A percentile compares a stretch with the other conserved stretches of the same genome.
These are phyloP conservation scores for Fonsecaea multimorphosa DNA, from an alignment of 2,329 filamentous ascomycete species.

Conservation along the genomic window DNA sequence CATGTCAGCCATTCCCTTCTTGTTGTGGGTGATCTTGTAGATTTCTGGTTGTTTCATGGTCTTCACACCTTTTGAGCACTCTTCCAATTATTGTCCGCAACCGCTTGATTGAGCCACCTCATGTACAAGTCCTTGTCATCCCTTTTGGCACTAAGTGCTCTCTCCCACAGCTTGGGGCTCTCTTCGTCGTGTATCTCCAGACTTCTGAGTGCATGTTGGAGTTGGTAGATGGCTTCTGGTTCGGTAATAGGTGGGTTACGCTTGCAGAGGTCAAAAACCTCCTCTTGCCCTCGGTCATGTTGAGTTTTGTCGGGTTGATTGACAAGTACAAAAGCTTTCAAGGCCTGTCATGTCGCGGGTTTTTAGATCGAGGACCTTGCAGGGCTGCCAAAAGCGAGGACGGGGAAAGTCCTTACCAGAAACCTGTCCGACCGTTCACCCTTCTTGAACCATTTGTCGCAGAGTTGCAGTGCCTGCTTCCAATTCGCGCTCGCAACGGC, in stretches of 20 bases:
- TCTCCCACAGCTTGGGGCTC: slow-evolving; percentile 52
- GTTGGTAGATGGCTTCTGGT: slow-evolving; percentile 52
- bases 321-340: slow-evolving; percentile 40
- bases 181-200: slow-evolving; percentile 46
- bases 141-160: slow-evolving; percentile 53
- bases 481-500: slow-evolving; percentile 55
- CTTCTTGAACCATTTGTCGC: slow-evolving; percentile 63
- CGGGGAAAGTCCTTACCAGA: slow-evolving; percentile 33
- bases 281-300: slow-evolving; percentile 50
- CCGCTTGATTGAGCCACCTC: slow-evolving; percentile 53
- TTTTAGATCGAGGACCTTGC: too few relatives aligned
- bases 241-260: slow-evolving; percentile 52
- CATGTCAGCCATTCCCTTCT: slow-evolving; percentile 36
- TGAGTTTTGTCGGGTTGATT: slow-evolving; percentile 50
- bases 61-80: slow-evolving; percentile 56
- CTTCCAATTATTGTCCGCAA: slow-evolving; percentile 52
- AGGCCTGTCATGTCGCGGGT: slow-evolving; percentile 26
- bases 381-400: too few relatives aligned
- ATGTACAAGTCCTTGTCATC: slow-evolving; percentile 52
- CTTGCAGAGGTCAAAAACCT: slow-evolving; percentile 52
- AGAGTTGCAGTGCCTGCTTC: slow-evolving; percentile 57
- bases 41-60: neutral
- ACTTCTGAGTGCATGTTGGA: slow-evolving; percentile 49
- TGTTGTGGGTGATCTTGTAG: neutral
- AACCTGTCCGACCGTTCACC: slow-evolving; percentile 51